Conservation (phyloP, 2,329 filamentous ascomycete species). For the Fragosphaeria purpurea region DNA sequence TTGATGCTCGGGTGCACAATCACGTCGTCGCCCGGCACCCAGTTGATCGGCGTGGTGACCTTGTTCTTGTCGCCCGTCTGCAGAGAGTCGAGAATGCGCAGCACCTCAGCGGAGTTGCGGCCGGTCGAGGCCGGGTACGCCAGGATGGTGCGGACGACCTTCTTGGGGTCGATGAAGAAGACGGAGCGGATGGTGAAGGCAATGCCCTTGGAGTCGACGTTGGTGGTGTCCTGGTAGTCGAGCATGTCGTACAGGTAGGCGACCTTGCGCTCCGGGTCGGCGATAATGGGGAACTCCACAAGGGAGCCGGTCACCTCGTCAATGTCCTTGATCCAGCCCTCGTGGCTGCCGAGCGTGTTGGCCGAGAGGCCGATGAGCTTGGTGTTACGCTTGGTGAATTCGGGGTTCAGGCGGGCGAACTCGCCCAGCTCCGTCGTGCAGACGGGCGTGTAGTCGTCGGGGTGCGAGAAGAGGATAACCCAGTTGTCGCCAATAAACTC, state of each 20-base stretch:
- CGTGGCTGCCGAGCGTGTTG: slow-evolving; percentile 76
- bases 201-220: slow-evolving; percentile 71
- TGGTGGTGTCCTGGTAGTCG: slow-evolving; percentile 71
- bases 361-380: slow-evolving; percentile 88
- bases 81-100: slow-evolving; percentile 68
- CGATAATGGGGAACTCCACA: slow-evolving; percentile 70
- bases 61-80: slow-evolving; percentile 82
- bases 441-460: slow-evolving; percentile 85
- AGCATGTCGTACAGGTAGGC: slow-evolving; percentile 74
- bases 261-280: slow-evolving; percentile 67
- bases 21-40: slow-evolving; percentile 80
- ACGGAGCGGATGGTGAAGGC: slow-evolving; percentile 92
- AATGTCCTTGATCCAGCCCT: slow-evolving; percentile 85
- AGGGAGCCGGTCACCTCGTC: slow-evolving; percentile 63
- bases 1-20: slow-evolving; percentile 78
- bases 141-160: slow-evolving; percentile 88
- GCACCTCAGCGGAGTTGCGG: slow-evolving; percentile 69
- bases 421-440: slow-evolving; percentile 91
- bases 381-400: slow-evolving; percentile 77
- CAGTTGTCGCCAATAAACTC: slow-evolving; percentile 70
- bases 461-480: slow-evolving; percentile 78
- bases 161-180: slow-evolving; percentile 88
- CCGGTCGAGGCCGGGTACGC: slow-evolving; percentile 88
- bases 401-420: slow-evolving; percentile 78
- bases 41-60: slow-evolving; percentile 83